A percentile compares a stretch with the other conserved stretches of the same genome.
These are phyloP conservation scores for Aspergillus fumigatiaffinis DNA, from an alignment of 2,329 filamentous ascomycete genomes.

Conservation along the genomic window DNA sequence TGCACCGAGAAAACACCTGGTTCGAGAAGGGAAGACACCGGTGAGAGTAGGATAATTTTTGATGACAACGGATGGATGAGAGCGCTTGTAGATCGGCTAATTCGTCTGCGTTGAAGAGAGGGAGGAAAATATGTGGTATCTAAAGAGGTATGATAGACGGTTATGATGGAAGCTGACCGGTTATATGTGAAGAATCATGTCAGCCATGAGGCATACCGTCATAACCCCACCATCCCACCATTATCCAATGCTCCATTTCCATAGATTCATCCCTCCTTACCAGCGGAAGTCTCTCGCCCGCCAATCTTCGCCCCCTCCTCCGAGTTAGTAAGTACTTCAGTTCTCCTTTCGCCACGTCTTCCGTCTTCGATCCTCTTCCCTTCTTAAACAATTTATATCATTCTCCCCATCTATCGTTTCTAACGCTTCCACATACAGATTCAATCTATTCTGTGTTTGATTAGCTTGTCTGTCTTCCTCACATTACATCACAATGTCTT, in stretches of 20 bases:
- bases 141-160: background rate
- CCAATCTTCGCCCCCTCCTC: background rate
- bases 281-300: background rate
- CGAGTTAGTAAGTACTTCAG: background rate
- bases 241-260: background rate
- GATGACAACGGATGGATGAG: background rate
- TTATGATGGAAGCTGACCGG: background rate
- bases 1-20: constrained; percentile 21
- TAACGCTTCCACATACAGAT: background rate
- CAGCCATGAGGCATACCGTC: background rate
- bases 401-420: background rate
- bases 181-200: background rate
- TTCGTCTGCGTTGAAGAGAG: background rate
- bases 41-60: background rate
- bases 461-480: background rate
- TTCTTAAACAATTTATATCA: background rate
- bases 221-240: background rate
- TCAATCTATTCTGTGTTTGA: background rate
- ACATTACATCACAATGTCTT: constrained; percentile 60
- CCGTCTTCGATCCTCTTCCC: background rate
- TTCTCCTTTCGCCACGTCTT: background rate
- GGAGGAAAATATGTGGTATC: background rate
- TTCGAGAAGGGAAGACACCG: background rate
- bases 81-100: background rate
- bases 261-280: background rate